These are phyloP conservation scores for Ganoderma lucidum DNA, from an alignment of 1,284 basidiomycete species.

Conservation along the genomic window DNA sequence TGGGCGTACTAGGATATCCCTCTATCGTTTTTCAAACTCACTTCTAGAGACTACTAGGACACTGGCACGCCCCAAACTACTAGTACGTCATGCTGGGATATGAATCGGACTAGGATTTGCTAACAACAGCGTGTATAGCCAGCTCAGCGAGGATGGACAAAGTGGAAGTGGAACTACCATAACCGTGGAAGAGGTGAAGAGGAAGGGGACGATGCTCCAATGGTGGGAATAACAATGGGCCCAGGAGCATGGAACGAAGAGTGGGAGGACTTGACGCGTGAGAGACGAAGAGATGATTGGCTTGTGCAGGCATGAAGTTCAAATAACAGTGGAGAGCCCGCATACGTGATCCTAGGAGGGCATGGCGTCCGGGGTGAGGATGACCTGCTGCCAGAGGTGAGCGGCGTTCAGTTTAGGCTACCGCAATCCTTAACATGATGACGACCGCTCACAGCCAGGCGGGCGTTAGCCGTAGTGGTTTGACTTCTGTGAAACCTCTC, in stretches of 20 bases:
- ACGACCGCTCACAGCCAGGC: neutral
- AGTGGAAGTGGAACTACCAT: neutral
- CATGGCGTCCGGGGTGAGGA: neutral
- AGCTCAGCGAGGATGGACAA: neutral
- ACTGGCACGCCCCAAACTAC: neutral
- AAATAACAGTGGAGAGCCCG: neutral
- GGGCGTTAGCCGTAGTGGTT: neutral
- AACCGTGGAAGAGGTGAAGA: neutral
- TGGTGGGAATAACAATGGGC: neutral
- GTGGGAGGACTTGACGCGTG: neutral
- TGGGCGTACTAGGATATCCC: neutral
- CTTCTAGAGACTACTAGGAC: neutral
- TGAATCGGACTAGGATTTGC: neutral
- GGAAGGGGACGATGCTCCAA: neutral
- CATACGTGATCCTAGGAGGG: neutral
- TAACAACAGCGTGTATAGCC: neutral
- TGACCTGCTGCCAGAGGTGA: neutral
- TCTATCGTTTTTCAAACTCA: neutral
- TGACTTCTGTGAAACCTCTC: slow-evolving; percentile 4
- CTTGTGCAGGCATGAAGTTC: neutral
- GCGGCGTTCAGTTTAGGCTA: slow-evolving; percentile 1
- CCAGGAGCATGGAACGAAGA: neutral
- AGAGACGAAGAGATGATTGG: neutral
- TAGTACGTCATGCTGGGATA: neutral
- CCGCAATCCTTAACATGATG: slow-evolving; percentile 1